Base-by-base conservation (phyloP, 805 yeast genomes). In the Ogataea dorogensis region DNA sequence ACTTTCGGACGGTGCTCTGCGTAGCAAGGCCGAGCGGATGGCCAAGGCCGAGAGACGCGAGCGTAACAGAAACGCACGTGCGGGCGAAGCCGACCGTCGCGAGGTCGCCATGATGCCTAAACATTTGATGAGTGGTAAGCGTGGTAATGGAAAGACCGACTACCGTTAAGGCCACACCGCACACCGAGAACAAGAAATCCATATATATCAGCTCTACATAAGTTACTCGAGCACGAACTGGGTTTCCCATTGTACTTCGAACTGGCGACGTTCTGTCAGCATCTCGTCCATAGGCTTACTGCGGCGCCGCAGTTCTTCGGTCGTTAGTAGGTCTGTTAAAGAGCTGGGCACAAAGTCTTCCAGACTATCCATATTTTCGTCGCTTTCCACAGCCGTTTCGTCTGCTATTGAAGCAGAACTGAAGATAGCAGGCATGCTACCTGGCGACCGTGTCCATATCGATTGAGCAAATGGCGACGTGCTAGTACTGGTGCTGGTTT, bases 81-180 rank as follows among this genome's bases (percentile, higher is more conserved):
- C 79, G 49, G 96, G 98, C 70, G 99, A 93, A 70, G 84, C 86
- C 58, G 99, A 93, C 68, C 81, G 98, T 66, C 95, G 87, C 63
- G 71, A 78, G 40, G 76, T 88, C 36, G 93, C 85, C 34, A 70
- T 86, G 44, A 65, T 86, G 68, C 96, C 97, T 47, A 91, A 89
- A 72, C 98, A 93, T 68, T 73, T 93, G 75, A 85, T 83, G 71
- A 69, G 87, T 54, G 99, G 99, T 68, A 93, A 93, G 76, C 81
- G 98, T 69, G 95, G 97, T 71, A 79, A 78, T 56, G 97, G 97
- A 64, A 83, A 82, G 64, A 81, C 87, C 47, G 95, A 87, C 64
- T 13, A 11, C 13, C n/a, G n/a, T 13, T 6, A 9, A 23, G 13
- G n/a, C 25, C n/a, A 23, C 25, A 10, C 25, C 25, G 8, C 25